phyloP scores from a whole-genome alignment of 352 stramenopile genomes.

The Pythium plurisporium region DNA sequence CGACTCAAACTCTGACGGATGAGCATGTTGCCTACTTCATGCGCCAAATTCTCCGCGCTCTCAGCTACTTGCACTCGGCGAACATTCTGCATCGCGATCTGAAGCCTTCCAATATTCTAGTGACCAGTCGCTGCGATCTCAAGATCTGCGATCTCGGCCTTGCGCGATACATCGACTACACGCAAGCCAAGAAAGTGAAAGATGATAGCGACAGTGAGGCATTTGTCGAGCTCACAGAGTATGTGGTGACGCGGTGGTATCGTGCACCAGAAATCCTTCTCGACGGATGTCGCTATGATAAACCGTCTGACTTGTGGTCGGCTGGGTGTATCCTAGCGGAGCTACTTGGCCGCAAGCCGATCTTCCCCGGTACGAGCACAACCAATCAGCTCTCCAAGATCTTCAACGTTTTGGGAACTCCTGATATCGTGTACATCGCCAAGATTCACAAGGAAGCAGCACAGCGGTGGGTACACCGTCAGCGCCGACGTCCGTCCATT shows the following conservation, averaged over 20 bases:
- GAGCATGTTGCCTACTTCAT: slow-evolving; percentile 89
- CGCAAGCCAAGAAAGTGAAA: slow-evolving; percentile 42
- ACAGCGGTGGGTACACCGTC: slow-evolving; percentile 82
- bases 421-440: slow-evolving; percentile 91
- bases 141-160: slow-evolving; percentile 92
- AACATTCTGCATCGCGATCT: slow-evolving; percentile 96
- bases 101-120: slow-evolving; percentile 96
- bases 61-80: slow-evolving; percentile 92
- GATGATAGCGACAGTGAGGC: slow-evolving; percentile 18
- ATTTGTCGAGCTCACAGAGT: slow-evolving; percentile 75
- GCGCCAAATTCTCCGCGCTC: slow-evolving; percentile 88
- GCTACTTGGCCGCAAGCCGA: slow-evolving; percentile 95
- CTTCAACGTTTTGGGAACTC: slow-evolving; percentile 95
- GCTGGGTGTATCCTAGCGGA: slow-evolving; percentile 99
- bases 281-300: slow-evolving; percentile 85
- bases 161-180: slow-evolving; percentile 78
- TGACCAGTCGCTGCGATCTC: slow-evolving; percentile 91
- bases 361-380: slow-evolving; percentile 95
- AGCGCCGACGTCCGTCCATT: slow-evolving; percentile 79
- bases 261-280: slow-evolving; percentile 73
- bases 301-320: slow-evolving; percentile 91
- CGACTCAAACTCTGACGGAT: slow-evolving; percentile 71
- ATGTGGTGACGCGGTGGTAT: slow-evolving; percentile 81
- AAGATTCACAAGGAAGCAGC: slow-evolving; percentile 96
- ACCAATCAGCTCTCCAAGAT: slow-evolving; percentile 97